phyloP scores from a whole-genome alignment of 768 basidiomycete genomes.

The Termitomyces sp. region DNA sequence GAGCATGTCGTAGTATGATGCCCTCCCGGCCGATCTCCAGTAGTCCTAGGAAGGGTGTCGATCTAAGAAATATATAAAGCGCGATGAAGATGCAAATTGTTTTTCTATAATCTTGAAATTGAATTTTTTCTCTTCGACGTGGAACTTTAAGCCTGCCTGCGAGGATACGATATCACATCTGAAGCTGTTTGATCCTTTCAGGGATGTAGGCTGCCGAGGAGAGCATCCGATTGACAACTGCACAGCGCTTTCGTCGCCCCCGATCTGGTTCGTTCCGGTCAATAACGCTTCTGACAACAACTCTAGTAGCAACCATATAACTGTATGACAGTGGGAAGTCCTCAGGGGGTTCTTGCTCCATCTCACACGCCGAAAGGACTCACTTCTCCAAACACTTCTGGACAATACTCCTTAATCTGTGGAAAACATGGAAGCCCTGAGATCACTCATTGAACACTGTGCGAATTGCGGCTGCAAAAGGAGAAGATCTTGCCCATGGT shows the following conservation, averaged over 20 bases:
- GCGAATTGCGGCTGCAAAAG: background rate
- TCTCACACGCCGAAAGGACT: background rate
- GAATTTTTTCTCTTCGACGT: background rate
- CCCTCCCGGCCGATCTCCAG: conserved; percentile 4
- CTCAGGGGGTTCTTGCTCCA: background rate
- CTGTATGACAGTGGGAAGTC: background rate
- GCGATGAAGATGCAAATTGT: background rate
- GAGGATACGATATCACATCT: no score
- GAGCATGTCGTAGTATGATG: background rate
- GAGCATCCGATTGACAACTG: background rate
- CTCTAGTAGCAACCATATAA: background rate
- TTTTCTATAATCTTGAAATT: background rate
- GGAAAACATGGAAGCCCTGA: background rate
- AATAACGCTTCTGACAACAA: background rate
- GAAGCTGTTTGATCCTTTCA: background rate
- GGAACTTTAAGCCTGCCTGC: background rate
- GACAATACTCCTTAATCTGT: background rate
- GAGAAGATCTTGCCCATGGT: background rate
- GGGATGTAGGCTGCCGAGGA: background rate
- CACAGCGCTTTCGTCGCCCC: background rate
- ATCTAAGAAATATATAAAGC: background rate
- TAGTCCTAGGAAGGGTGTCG: background rate
- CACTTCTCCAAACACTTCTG: background rate
- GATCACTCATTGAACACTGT: background rate
- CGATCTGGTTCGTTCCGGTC: background rate